Conservation (phyloP, 208 protist genomes). For the Novymonas esmeraldas region DNA sequence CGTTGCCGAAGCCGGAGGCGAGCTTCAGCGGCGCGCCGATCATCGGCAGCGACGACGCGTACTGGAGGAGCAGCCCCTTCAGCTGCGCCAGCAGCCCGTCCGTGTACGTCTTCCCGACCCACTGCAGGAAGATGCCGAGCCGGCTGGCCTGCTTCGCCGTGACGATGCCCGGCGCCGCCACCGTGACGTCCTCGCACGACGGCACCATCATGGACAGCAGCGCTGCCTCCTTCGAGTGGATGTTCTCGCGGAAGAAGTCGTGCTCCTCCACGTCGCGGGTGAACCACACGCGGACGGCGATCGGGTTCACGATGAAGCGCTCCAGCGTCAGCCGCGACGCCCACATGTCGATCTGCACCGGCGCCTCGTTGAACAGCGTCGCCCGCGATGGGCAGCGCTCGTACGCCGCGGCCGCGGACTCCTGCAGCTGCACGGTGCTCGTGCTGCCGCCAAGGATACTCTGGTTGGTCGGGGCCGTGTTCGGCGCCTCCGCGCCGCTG, state of each 20-base stretch:
- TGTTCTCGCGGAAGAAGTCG: conserved; percentile 83
- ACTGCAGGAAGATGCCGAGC: conserved; percentile 68
- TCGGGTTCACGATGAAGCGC: conserved; percentile 87
- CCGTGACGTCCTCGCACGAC: conserved; percentile 80
- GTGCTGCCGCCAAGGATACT: conserved; percentile 17
- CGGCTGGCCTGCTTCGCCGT: conserved; percentile 57
- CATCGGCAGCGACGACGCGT: conserved; percentile 86
- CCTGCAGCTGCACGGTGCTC: conserved; percentile 22
- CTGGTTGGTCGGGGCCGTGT: conserved; percentile 1
- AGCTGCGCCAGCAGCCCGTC: conserved; percentile 69
- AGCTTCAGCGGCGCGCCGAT: conserved; percentile 86
- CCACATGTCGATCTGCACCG: conserved; percentile 60
- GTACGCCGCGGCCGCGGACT: conserved; percentile 25
- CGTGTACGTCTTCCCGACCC: conserved; percentile 76
- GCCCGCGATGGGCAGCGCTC: conserved; percentile 39
- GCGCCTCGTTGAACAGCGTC: conserved; percentile 54
- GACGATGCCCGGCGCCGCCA: conserved; percentile 74
- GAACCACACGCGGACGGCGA: conserved; percentile 84
- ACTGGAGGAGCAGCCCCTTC: conserved; percentile 79
- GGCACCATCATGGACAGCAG: conserved; percentile 85
- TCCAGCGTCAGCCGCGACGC: conserved; percentile 74
- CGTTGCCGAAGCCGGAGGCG: conserved; percentile 72
- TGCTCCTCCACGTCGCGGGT: conserved; percentile 69
- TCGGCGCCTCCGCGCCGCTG: conserved; percentile 12
- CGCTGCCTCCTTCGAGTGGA: conserved; percentile 66